These are phyloP conservation scores for Gentiana dahurica DNA, from an alignment of 257 asterid genomes.

Conservation along the genomic window DNA sequence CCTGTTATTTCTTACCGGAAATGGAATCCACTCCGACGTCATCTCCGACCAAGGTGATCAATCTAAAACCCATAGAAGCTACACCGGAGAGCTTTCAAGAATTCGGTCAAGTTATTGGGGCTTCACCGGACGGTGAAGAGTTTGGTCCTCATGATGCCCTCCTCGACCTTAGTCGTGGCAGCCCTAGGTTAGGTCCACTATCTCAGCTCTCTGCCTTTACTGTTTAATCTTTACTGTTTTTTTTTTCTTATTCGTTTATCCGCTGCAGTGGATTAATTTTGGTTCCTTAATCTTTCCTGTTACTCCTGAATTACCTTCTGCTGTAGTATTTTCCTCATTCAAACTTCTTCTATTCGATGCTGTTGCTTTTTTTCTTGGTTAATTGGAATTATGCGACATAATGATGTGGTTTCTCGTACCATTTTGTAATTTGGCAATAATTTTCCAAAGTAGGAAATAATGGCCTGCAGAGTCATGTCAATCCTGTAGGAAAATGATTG, in stretches of 20 bases:
- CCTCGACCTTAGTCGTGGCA: constrained; percentile 69
- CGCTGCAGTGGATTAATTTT: too few relatives aligned
- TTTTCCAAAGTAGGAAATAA: too few relatives aligned
- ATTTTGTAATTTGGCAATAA: too few relatives aligned
- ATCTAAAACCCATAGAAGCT: constrained; percentile 61
- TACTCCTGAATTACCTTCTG: neutral
- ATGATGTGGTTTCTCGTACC: too few relatives aligned
- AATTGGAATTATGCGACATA: too few relatives aligned
- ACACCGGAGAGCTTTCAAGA: constrained; percentile 64
- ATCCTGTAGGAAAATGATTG: too few relatives aligned
- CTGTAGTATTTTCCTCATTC: too few relatives aligned
- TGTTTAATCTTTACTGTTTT: neutral
- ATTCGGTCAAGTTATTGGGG: constrained; percentile 72
- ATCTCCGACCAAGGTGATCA: constrained; percentile 26
- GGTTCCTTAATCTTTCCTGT: neutral
- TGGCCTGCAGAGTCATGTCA: too few relatives aligned
- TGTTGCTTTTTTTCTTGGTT: too few relatives aligned
- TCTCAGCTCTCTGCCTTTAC: neutral
- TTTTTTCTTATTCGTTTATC: neutral
- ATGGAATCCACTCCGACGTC: constrained; percentile 20
- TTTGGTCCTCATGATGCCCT: constrained; percentile 81
- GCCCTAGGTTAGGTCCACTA: constrained; percentile 40
- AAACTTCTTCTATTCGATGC: too few relatives aligned
- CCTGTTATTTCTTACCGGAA: neutral
- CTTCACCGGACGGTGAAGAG: constrained; percentile 56